These are phyloP conservation scores for Volvox africanus DNA, from an alignment of 139 green algal genomes.

Conservation along the genomic window DNA sequence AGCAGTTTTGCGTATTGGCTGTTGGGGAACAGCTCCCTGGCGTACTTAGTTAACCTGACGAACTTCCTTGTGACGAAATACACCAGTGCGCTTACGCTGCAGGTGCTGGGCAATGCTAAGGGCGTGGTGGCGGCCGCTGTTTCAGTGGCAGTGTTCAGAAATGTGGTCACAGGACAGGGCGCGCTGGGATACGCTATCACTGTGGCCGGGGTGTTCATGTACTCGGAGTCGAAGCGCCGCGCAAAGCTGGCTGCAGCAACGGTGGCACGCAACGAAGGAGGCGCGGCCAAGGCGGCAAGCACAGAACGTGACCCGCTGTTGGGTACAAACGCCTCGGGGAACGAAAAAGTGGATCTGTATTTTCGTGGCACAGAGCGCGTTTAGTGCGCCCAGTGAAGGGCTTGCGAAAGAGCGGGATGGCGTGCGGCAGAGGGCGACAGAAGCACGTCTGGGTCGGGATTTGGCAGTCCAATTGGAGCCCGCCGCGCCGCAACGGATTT, in stretches of 20 bases:
- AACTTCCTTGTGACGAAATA: conserved; percentile 99
- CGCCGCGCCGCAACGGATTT: too few species aligned
- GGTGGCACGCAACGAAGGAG: not conserved
- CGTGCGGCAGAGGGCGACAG: not conserved
- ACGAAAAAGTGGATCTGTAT: not conserved
- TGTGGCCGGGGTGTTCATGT: conserved; percentile 53
- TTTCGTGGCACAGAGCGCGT: conserved; percentile 21
- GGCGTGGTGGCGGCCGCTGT: conserved; percentile 91
- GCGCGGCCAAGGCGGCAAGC: not conserved
- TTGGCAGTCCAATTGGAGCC: too few species aligned
- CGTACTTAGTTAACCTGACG: conserved; percentile 97
- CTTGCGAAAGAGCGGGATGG: too few species aligned
- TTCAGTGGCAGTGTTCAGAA: conserved; percentile 88
- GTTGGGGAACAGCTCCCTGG: conserved; percentile 87
- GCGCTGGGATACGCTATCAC: conserved; percentile 55
- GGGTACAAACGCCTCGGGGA: not conserved
- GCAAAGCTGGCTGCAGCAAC: conserved; percentile 7
- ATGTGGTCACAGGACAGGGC: conserved; percentile 75
- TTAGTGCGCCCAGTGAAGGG: not conserved
- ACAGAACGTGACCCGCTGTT: conserved; percentile 16
- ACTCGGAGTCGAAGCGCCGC: conserved; percentile 27
- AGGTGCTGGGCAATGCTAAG: conserved; percentile 96
- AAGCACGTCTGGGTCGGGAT: not conserved
- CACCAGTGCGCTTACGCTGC: conserved; percentile 94
- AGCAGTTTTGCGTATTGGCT: conserved; percentile 77